These are phyloP conservation scores for Yamadazyma pseudoaaseri DNA, from an alignment of 1,139 yeast species.

Conservation along the genomic window DNA sequence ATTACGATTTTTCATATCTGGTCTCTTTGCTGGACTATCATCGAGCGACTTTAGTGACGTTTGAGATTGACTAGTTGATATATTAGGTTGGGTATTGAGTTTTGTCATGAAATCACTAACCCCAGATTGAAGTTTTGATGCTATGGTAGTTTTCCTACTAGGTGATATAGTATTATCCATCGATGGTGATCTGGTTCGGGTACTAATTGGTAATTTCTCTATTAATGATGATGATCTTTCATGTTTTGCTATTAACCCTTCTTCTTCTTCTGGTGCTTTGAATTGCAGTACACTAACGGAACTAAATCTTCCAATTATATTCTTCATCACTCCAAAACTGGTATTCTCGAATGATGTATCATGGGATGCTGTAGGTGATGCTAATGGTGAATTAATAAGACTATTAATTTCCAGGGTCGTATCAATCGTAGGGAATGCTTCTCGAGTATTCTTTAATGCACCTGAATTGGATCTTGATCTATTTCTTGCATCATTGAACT, in stretches of 20 bases:
- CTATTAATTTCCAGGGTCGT: conserved; percentile 13
- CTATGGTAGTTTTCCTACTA: conserved; percentile 31
- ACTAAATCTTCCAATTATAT: conserved; percentile 35
- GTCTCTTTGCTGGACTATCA: conserved; percentile 22
- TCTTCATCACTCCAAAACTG: conserved; percentile 30
- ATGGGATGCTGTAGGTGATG: conserved; percentile 13
- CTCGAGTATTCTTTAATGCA: conserved; percentile 22
- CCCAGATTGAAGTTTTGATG: conserved; percentile 41
- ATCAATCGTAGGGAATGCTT: conserved; percentile 27
- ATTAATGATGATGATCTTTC: conserved; percentile 28
- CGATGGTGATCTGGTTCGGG: conserved; percentile 40
- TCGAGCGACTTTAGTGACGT: conserved; percentile 35
- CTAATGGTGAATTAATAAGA: conserved; percentile 1
- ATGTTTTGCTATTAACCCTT: conserved; percentile 13
- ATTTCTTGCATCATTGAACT: conserved; percentile 24
- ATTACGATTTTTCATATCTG: conserved; percentile 34
- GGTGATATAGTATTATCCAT: conserved; percentile 22
- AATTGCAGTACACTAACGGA: conserved; percentile 23
- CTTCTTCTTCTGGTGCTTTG: conserved; percentile 14
- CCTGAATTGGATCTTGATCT: conserved; percentile 38
- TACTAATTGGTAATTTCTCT: conserved; percentile 30
- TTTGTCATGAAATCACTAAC: conserved; percentile 46
- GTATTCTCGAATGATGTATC: conserved; percentile 12
- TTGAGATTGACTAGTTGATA: conserved; percentile 16
- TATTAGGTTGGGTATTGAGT: conserved; percentile 20